phyloP scores from a whole-genome alignment of 2,329 filamentous ascomycete genomes.

The Chaetomium olivaceum region DNA sequence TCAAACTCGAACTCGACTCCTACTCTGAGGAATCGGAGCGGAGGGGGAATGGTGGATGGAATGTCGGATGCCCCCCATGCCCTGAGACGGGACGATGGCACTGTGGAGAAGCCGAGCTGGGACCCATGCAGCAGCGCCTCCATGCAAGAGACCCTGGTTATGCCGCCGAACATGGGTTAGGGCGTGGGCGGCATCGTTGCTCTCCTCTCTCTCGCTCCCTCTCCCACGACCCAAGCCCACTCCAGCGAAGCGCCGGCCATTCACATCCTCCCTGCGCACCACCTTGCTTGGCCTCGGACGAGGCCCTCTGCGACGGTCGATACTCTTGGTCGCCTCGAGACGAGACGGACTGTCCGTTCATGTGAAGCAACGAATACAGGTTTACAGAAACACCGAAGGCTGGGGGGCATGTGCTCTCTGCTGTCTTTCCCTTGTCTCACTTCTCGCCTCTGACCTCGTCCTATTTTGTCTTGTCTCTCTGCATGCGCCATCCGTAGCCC shows the following conservation, averaged over 20 bases:
- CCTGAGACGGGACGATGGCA: constrained; percentile 2
- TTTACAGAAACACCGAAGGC: neutral
- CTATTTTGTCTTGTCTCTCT: constrained; percentile 9
- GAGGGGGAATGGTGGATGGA: no score
- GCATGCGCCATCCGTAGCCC: constrained; percentile 19
- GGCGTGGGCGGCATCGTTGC: constrained; percentile 7
- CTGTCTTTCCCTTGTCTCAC: neutral
- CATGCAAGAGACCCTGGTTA: constrained; percentile 11
- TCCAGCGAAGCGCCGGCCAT: constrained; percentile 10
- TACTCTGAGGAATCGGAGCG: no score
- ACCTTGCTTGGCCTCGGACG: neutral
- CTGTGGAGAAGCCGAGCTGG: constrained; percentile 12
- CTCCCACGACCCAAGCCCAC: neutral
- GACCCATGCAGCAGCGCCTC: constrained; percentile 9
- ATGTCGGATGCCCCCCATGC: neutral
- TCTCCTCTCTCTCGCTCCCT: neutral
- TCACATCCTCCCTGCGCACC: neutral
- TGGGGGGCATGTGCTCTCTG: neutral
- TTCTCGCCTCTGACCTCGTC: constrained; percentile 7
- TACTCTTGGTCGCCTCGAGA: neutral
- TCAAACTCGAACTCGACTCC: no score
- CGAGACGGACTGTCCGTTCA: neutral
- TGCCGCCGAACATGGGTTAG: constrained; percentile 11
- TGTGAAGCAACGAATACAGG: neutral
- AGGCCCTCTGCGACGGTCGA: neutral